Evolutionary conservation across 345 rosid genomes (phyloP).

Genomic region (Eucalyptus pauciflora): DNA sequence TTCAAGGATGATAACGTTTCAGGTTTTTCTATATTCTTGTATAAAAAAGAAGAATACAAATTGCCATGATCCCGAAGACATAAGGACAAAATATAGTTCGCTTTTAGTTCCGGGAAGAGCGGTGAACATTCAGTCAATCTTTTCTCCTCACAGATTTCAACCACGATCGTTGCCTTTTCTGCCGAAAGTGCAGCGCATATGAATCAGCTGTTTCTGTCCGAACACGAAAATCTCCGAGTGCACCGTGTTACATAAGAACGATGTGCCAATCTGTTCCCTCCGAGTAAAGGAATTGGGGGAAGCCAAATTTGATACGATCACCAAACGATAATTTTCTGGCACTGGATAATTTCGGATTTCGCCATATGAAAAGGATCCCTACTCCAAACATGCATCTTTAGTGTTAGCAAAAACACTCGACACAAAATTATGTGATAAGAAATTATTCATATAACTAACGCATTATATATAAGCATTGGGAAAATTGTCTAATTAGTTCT

Average conservation of each 20-base stretch:
- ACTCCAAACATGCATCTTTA: background rate
- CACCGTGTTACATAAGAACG: background rate
- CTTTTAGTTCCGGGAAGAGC: background rate
- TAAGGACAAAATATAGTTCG: background rate
- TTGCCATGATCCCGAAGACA: background rate
- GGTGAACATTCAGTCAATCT: background rate
- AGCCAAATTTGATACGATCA: background rate
- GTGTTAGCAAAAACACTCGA: background rate
- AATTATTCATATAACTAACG: background rate
- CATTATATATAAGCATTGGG: accelerated
- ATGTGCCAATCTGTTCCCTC: background rate
- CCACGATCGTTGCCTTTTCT: background rate
- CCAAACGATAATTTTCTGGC: background rate
- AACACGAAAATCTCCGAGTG: background rate
- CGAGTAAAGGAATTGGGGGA: background rate
- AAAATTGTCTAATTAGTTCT: background rate
- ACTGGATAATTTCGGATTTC: background rate
- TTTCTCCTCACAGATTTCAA: background rate
- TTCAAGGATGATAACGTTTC: too few species aligned
- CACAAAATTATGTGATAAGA: background rate
- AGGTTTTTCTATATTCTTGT: background rate
- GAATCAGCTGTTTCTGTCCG: background rate
- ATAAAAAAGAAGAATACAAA: background rate
- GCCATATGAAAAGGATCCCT: too few species aligned
- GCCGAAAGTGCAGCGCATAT: background rate